These are phyloP conservation scores for Cercospora canescens DNA, from an alignment of 2,329 filamentous ascomycete genomes.

Conservation along the genomic window DNA sequence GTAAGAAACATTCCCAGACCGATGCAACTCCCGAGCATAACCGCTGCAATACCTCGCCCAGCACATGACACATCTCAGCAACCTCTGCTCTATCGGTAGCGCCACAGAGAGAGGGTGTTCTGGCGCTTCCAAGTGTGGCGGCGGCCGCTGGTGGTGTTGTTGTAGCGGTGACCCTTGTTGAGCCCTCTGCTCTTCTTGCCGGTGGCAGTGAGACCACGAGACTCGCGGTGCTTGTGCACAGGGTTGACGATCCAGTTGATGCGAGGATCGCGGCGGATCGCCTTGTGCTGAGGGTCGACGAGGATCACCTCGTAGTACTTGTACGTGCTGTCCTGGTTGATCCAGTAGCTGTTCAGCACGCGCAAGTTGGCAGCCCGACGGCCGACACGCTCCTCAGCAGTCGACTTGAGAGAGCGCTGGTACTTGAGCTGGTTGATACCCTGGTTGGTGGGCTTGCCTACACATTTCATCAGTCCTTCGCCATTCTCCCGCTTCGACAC, in stretches of 20 bases:
- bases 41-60: slow-evolving; percentile 18
- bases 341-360: slow-evolving; percentile 99
- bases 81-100: slow-evolving; percentile 73
- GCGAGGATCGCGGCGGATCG: slow-evolving; percentile 96
- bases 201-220: slow-evolving; percentile 93
- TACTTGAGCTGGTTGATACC: slow-evolving; percentile 99
- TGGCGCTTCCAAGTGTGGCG: slow-evolving; percentile 99
- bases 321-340: slow-evolving; percentile 99
- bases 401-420: slow-evolving; percentile 97
- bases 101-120: slow-evolving; percentile 99
- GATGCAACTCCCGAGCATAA: slow-evolving; percentile 22
- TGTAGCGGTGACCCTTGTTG: slow-evolving; percentile 99
- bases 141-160: slow-evolving; percentile 94
- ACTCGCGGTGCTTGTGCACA: slow-evolving; percentile 99
- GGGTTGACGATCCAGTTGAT: slow-evolving; percentile 99
- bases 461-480: slow-evolving; percentile 32
- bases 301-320: slow-evolving; percentile 99
- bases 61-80: slow-evolving; percentile 14
- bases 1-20: slow-evolving; percentile 20
- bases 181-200: slow-evolving; percentile 99
- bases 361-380: slow-evolving; percentile 98
- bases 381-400: slow-evolving; percentile 99
- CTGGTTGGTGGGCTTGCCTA: slow-evolving; percentile 99
- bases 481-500: not conserved
- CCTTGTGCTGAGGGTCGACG: slow-evolving; percentile 99